Percentiles rank a stretch among this genome's conserved stretches.
These are phyloP conservation scores for Zanthoxylum bungeanum DNA, from an alignment of 345 rosid genomes.

Conservation along the genomic window DNA sequence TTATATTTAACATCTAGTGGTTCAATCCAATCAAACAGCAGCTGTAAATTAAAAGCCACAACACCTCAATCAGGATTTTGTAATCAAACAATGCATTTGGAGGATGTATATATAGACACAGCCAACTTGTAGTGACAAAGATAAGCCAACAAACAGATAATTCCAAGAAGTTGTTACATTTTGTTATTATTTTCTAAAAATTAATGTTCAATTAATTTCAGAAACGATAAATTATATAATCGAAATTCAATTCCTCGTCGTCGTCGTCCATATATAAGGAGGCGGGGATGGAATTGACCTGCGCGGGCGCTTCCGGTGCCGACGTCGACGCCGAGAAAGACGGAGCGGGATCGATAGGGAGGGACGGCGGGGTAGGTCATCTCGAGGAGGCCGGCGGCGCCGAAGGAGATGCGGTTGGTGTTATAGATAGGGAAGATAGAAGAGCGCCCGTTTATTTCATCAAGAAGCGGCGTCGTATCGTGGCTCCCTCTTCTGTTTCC, in stretches of 20 bases:
- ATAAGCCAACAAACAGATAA: neutral
- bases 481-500: slow-evolving; percentile 5
- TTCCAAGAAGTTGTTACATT: neutral
- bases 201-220: neutral
- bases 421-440: neutral
- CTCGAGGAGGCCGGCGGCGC: slow-evolving; percentile 26
- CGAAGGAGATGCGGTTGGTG: slow-evolving; percentile 11
- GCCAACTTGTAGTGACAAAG: too few species aligned
- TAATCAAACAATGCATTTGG: neutral
- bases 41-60: too few species aligned
- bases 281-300: slow-evolving; percentile 42
- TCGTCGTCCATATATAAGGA: neutral
- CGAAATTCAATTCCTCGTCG: too few species aligned
- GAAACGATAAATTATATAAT: neutral
- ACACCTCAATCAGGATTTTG: neutral
- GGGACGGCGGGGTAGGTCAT: slow-evolving; percentile 42
- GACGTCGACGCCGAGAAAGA: slow-evolving; percentile 90
- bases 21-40: neutral
- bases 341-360: slow-evolving; percentile 35
- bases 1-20: neutral
- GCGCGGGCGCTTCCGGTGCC: slow-evolving; percentile 99
- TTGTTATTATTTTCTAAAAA: neutral
- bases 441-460: slow-evolving; percentile 12
- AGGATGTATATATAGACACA: neutral
- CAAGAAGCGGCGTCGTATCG: slow-evolving; percentile 27